These are phyloP conservation scores for Yamadazyma mexicana DNA, from an alignment of 1,139 yeast species.

Conservation along the genomic window DNA sequence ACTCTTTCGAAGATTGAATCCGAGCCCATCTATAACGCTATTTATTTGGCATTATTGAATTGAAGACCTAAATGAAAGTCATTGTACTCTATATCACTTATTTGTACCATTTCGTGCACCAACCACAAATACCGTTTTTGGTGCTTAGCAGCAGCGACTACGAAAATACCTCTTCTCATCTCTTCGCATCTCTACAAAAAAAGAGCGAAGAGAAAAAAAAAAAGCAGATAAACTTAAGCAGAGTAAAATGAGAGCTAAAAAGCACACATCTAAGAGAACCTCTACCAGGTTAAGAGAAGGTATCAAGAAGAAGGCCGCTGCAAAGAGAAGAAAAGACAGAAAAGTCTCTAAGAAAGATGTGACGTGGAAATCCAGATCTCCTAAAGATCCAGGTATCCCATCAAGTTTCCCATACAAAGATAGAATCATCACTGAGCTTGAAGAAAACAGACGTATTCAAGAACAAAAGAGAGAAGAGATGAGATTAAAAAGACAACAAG, in stretches of 20 bases:
- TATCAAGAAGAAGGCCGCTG: slow-evolving; percentile 91
- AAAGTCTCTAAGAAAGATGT: slow-evolving; percentile 83
- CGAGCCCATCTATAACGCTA: too few species aligned
- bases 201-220: slow-evolving; percentile 1
- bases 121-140: not conserved
- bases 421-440: slow-evolving; percentile 76
- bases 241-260: slow-evolving; percentile 46
- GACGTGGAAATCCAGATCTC: slow-evolving; percentile 85
- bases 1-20: not conserved
- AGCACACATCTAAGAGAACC: slow-evolving; percentile 81
- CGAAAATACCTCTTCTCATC: slow-evolving; percentile 4
- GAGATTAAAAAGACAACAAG: slow-evolving; percentile 47
- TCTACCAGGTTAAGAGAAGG: slow-evolving; percentile 95
- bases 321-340: slow-evolving; percentile 82
- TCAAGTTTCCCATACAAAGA: slow-evolving; percentile 93
- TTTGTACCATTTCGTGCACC: not conserved
- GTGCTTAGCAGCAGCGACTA: not conserved
- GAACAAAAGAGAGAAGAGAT: slow-evolving; percentile 58
- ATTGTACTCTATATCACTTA: not conserved
- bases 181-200: slow-evolving; percentile 3
- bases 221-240: not conserved
- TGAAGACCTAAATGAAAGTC: too few species aligned
- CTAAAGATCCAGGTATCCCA: slow-evolving; percentile 94
- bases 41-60: too few species aligned
- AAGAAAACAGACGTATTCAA: slow-evolving; percentile 63